Base-by-base conservation (phyloP, 306 rosid genomes). In the Sphenostylis stenocarpa region DNA sequence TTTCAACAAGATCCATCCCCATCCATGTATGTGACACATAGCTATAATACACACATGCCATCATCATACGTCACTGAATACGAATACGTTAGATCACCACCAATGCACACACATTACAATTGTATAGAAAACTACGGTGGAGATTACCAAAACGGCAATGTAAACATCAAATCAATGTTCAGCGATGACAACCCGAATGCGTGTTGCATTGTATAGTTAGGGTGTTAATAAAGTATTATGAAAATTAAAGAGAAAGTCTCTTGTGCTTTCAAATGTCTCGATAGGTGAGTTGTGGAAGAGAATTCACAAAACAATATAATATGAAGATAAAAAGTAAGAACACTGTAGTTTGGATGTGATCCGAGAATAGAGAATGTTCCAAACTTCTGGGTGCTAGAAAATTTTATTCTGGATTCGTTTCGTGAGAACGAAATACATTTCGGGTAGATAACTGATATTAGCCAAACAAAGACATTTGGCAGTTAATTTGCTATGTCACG, bases 171-270 rank as follows among this genome's bases (percentile, higher is more conserved):
- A 38, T 90, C 94, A 58, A 82, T 95, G 61, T 95, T 95, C 83
- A 95, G 97, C 34, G 97, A 95, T 55, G 97, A 95, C 84, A 92
- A 95, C 86, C 99, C 97, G 0, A 92, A 95, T 70, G 96, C 97
- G n/a, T 95, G 97, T 81, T 63, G 68, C n/a, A 76, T 92, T 82
- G 86, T 90, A 75, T 92, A 87, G 80, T 88, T 7, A 85, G 76
- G 28, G 65, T 9, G 24, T 17, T 34, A 56, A n/a, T 5, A 58
- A 55, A 16, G 72, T 23, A 31, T 33, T 20, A 16, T 39, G 68
- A 55, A 72, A 81, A 19, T 36, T 24, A 73, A 63, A 55, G 68
- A 26, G 26, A 61, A 33, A 63, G 77, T 49, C 45, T 62, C 64
- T 62, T 66, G 13, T 41, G 16, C 73, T 70, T 56, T 74, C 65